Evolutionary conservation across 2,329 filamentous ascomycete genomes (phyloP), one percentile per base, ranked within the genome.

Genomic region (Trichoderma gracile): DNA sequence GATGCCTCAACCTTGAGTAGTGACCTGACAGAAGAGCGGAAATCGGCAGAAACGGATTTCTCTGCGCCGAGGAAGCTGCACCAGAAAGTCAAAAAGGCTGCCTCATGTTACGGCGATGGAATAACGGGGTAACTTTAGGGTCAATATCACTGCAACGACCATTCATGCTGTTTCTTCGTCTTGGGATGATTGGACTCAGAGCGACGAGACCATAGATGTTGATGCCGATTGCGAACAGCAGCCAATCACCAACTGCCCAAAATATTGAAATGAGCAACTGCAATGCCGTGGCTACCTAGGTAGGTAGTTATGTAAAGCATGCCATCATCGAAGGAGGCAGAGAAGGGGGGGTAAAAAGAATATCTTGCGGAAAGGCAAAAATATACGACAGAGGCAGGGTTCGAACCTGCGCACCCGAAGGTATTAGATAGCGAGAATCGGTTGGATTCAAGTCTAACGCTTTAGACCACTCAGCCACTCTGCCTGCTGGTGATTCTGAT

Each of bases 391-490:
- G 60, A 63, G 60, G 53, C 60, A 63, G 60, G 60, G 60, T 63
- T 63, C 60, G 60, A 63, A 63, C 60, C 60, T 63, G 60, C 60
- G 60, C 60, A 63, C 60, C 60, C 60, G 60, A 63, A 63, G 60
- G 60, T 63, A 63, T 63, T 63, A 56, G 60, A 63, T 63, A 63
- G 60, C 60, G 52, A 56, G 60, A 63, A 63, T 63, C 60, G 43
- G 10, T 21, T 42, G 40, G 38, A 63, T 63, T 63, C 60, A 63
- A 63, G 60, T 63, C 60, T 56, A 63, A 63, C 60, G 60, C 60
- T 63, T 63, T 63, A 63, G 60, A 63, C 60, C 60, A 63, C 60
- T 63, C 60, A 63, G 60, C 60, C 60, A 63, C 60, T 63, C 60
- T 63, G 60, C 60, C 60, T 15, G 30, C 21, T 21, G 57, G 33